Base-by-base conservation (phyloP, 1,139 yeast genomes). In the Suhomyces maxii region DNA sequence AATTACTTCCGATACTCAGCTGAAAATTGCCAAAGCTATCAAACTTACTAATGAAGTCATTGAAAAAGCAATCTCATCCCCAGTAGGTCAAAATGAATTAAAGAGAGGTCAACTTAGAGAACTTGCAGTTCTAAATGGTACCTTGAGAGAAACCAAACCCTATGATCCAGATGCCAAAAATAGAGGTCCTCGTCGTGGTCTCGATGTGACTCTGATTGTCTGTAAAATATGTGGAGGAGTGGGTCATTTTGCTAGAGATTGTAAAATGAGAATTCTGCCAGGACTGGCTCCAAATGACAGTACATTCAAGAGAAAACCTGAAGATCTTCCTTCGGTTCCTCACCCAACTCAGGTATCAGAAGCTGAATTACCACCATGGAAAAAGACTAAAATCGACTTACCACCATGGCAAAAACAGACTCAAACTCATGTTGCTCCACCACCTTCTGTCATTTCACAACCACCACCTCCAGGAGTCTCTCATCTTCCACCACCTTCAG, bases 111-210 rank as follows among this genome's bases (percentile, higher is more conserved):
- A 95, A 63, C 75, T 95, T 53, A 77, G 97, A 52, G 97, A 93
- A 59, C 75, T 95, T 57, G 99, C 99, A 0, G 85, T 89, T 12
- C 75, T 93, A 49, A 95, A 93, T 69, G 99, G 99, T 67, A 95
- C 99, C 0, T 74, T 90, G 41, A 77, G 98, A 46, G 96, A 89
- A 58, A 74, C 80, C 2, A 87, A 83, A 84, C 90, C 70, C 69
- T 83, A 64, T 71, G 85, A 64, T 74, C 89, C 57, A 72, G 97
- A 71, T 68, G 75, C 56, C 57, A 63, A 51, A 76, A 84, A 58
- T 69, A 51, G 61, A 62, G 53, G 64, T 40, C 58, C 70, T 72
- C 57, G 76, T 68, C 57, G 77, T 7, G 60, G 67, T 13, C 73
- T 56, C 71, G 79, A 79, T 59, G 76, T 84, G 23, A 75, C 83